Conservation (phyloP, 2,329 filamentous ascomycete genomes). For the Penicillium sp. region DNA sequence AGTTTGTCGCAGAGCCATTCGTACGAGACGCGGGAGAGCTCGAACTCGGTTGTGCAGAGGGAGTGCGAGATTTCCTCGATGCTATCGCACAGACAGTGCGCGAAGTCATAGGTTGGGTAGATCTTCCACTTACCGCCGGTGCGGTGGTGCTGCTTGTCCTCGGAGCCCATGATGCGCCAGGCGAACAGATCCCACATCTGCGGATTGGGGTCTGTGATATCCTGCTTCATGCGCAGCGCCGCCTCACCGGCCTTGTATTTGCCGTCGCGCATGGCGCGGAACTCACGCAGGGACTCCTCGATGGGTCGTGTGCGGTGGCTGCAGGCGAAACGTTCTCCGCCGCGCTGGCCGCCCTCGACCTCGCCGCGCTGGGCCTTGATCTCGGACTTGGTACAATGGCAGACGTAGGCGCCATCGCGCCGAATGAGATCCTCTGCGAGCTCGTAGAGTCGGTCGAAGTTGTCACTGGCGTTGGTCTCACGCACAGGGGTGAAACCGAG, state of each 20-base stretch:
- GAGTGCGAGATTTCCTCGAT: slow-evolving; percentile 90
- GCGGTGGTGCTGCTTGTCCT: slow-evolving; percentile 47
- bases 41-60: slow-evolving; percentile 89
- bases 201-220: slow-evolving; percentile 74
- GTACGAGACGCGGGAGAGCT: slow-evolving; percentile 78
- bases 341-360: slow-evolving; percentile 58
- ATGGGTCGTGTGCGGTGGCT: slow-evolving; percentile 69
- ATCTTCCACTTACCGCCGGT: slow-evolving; percentile 85
- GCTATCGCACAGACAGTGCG: slow-evolving; percentile 70
- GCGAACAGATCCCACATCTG: slow-evolving; percentile 96
- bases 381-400: slow-evolving; percentile 74
- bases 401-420: slow-evolving; percentile 71
- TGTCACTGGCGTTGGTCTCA: slow-evolving; percentile 85
- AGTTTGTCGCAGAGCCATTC: slow-evolving; percentile 83
- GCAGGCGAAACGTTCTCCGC: slow-evolving; percentile 71
- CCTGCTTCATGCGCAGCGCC: slow-evolving; percentile 89
- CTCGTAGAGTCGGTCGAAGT: slow-evolving; percentile 84
- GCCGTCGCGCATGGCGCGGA: slow-evolving; percentile 85
- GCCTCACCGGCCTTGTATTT: slow-evolving; percentile 83
- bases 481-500: slow-evolving; percentile 71
- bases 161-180: slow-evolving; percentile 73
- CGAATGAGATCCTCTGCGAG: slow-evolving; percentile 79
- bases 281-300: slow-evolving; percentile 75
- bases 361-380: slow-evolving; percentile 85
- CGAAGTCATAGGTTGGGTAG: slow-evolving; percentile 81